phyloP scores from a whole-genome alignment of 768 basidiomycete species.

The Suillus clintonianus region DNA sequence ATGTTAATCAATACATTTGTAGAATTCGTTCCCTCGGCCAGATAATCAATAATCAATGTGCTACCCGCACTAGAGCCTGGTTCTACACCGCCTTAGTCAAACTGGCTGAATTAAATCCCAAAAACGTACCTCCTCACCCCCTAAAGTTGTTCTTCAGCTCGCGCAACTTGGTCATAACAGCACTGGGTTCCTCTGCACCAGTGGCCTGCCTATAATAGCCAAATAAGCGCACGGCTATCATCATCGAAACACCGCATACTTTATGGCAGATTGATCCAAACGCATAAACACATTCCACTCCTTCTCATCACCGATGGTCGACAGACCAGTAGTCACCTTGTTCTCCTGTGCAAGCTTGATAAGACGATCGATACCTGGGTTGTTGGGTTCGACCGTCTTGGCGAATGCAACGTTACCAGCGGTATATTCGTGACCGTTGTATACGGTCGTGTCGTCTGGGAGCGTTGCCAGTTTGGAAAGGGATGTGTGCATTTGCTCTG shows the following conservation, averaged over 20 bases:
- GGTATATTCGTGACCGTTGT: conserved; percentile 95
- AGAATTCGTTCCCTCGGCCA: not conserved
- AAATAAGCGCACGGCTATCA: not conserved
- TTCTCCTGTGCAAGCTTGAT: conserved; percentile 58
- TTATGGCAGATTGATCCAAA: conserved; percentile 58
- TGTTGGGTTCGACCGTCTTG: conserved; percentile 60
- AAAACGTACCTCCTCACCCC: conserved; percentile 45
- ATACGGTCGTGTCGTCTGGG: conserved; percentile 78
- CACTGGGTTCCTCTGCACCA: conserved; percentile 42
- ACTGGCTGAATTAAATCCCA: not conserved
- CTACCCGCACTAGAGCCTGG: not conserved
- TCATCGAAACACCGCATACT: conserved; percentile 43
- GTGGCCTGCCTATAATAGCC: conserved; percentile 48
- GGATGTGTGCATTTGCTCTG: conserved; percentile 78
- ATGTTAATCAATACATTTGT: conserved; percentile 13
- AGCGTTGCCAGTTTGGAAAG: conserved; percentile 67
- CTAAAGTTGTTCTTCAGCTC: conserved; percentile 83
- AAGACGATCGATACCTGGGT: conserved; percentile 61
- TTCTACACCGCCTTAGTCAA: not conserved
- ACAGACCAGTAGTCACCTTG: conserved; percentile 71
- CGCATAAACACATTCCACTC: conserved; percentile 97
- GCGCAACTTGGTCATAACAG: conserved; percentile 74
- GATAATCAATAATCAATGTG: not conserved
- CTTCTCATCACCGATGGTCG: conserved; percentile 93
- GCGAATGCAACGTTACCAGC: conserved; percentile 72